A percentile compares a stretch with the other conserved stretches of the same genome.
These are phyloP conservation scores for Annulohypoxylon stygium DNA, from an alignment of 495 filamentous ascomycete species.

Conservation along the genomic window DNA sequence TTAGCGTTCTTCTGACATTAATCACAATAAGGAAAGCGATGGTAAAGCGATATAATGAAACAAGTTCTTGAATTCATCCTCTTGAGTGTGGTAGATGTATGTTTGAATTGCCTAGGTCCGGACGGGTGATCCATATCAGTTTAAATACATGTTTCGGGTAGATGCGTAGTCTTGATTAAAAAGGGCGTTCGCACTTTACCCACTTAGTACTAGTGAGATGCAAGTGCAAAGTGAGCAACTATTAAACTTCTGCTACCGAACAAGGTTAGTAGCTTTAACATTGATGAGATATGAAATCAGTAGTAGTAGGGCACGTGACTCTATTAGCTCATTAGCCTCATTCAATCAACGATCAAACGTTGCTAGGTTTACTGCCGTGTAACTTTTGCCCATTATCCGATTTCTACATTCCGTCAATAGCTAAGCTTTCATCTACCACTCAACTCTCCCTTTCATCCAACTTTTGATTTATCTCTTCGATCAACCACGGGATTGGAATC, in stretches of 20 bases:
- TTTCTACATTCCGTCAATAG: conserved; percentile 23
- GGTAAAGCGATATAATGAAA: conserved; percentile 8
- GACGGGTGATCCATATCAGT: neutral
- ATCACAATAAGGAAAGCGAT: conserved; percentile 20
- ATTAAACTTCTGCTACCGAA: neutral
- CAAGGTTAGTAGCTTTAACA: neutral
- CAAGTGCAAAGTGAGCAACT: neutral
- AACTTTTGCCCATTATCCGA: conserved; percentile 22
- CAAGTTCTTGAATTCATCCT: conserved; percentile 15
- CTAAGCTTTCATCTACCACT: neutral
- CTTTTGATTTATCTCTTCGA: conserved; percentile 1
- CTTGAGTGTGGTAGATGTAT: neutral
- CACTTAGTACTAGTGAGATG: neutral
- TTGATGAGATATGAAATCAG: neutral
- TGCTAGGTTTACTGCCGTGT: neutral
- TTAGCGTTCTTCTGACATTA: conserved; percentile 8
- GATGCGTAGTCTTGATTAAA: neutral
- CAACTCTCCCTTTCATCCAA: conserved; percentile 14
- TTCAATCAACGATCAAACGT: neutral
- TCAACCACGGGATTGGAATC: neutral
- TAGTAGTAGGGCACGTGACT: conserved; percentile 12
- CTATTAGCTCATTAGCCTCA: neutral
- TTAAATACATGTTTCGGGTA: neutral
- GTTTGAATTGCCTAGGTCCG: neutral
- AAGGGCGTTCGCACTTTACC: neutral